Conservation (phyloP, 208 protist species). For the Leishmania gerbilli region DNA sequence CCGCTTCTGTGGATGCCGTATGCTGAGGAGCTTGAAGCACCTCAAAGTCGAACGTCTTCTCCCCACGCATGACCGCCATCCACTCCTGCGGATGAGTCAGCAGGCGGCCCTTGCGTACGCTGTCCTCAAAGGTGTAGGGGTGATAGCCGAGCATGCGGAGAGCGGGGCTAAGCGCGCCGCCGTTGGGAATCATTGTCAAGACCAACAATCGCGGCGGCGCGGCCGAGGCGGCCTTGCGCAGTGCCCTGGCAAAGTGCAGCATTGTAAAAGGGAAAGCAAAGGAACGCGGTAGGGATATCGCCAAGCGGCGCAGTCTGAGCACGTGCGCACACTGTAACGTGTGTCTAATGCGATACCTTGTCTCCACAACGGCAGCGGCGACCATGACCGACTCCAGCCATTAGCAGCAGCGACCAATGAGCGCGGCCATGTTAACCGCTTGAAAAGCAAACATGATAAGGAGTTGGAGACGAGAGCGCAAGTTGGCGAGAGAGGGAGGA, state of each 20-base stretch:
- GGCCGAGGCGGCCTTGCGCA: conserved; percentile 2
- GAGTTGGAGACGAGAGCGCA: neutral
- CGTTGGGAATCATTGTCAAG: conserved; percentile 79
- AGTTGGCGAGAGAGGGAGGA: neutral
- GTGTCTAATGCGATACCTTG: neutral
- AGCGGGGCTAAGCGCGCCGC: conserved; percentile 64
- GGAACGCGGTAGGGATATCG: neutral
- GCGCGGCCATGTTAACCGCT: neutral
- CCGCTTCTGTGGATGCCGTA: neutral
- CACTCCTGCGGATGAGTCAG: conserved; percentile 84
- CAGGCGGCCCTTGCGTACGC: conserved; percentile 60
- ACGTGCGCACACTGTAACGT: neutral
- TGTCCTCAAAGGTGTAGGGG: conserved; percentile 78
- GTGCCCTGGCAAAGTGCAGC: conserved; percentile 6
- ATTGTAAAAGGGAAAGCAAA: neutral
- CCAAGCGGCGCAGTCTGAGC: neutral
- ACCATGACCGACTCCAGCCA: neutral
- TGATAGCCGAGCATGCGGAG: conserved; percentile 68
- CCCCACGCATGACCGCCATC: conserved; percentile 58
- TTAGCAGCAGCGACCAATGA: neutral
- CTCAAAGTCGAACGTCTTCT: conserved; percentile 68
- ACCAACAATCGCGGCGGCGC: conserved; percentile 47
- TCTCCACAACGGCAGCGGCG: neutral
- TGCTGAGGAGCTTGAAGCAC: conserved; percentile 33
- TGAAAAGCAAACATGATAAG: neutral